Conservation (phyloP, 768 basidiomycete species). For the Tulasnella sp. region DNA sequence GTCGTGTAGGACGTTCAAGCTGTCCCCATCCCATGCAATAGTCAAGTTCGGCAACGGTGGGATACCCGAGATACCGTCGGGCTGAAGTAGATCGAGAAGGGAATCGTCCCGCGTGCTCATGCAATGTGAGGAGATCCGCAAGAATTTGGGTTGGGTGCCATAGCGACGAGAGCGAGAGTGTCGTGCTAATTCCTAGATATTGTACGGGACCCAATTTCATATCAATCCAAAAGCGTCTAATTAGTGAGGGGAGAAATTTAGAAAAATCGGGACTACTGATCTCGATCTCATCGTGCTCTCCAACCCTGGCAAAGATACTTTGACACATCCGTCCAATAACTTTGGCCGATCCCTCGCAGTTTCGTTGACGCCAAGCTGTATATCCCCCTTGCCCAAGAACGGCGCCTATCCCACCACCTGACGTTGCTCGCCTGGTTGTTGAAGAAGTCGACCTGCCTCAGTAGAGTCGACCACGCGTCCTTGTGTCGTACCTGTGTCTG, state of each 20-base stretch:
- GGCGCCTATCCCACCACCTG: slow-evolving; percentile 86
- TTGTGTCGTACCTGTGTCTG: no score
- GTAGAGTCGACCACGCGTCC: no score
- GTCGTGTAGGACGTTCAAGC: slow-evolving; percentile 90
- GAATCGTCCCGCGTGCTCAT: slow-evolving; percentile 60
- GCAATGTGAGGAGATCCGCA: slow-evolving; percentile 83
- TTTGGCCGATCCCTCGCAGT: slow-evolving; percentile 65
- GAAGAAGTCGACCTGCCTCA: no score
- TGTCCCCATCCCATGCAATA: slow-evolving; percentile 88
- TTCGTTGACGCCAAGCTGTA: slow-evolving; percentile 96
- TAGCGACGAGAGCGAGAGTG: slow-evolving; percentile 80
- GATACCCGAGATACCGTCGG: slow-evolving; percentile 25
- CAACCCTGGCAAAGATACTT: slow-evolving; percentile 94
- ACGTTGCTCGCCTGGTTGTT: no score
- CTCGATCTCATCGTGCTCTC: slow-evolving; percentile 86
- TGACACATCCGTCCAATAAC: slow-evolving; percentile 93
- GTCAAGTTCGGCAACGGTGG: slow-evolving; percentile 66
- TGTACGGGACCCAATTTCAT: neutral
- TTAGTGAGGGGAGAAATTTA: no score
- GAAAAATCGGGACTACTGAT: slow-evolving; percentile 36
- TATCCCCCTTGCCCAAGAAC: slow-evolving; percentile 82
- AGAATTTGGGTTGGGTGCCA: slow-evolving; percentile 97
- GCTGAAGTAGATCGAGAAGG: neutral
- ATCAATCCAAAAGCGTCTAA: neutral
- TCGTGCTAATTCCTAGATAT: slow-evolving; percentile 67